Base-by-base conservation (phyloP, 192 early-diverging fungal species). In the Coemansia sp. region DNA sequence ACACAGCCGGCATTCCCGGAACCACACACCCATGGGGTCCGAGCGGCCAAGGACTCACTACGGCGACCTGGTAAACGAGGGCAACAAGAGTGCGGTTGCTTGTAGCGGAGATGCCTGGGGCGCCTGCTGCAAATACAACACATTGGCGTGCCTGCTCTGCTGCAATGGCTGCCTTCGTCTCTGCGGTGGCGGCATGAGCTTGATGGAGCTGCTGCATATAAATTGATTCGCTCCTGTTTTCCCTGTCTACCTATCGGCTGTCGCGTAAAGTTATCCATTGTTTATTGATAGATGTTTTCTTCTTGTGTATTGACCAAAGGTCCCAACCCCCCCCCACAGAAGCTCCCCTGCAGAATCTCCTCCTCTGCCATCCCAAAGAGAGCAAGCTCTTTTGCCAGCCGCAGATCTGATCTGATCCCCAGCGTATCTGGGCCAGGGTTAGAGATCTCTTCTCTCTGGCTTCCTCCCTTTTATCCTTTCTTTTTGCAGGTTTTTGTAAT, bases 101-200 rank as follows among this genome's bases (percentile, higher is more conserved):
- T 72, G 68, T 38, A 51, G 68, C 30, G 62, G 68, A 7, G 57
- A 48, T 16, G 56, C 62, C 26, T 72, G 68, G 28, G 33, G 49
- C n/a, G 61, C 61, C 17, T 72, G 68, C 49, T 72, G 68, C 49
- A 65, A 65, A 42, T 72, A 72, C 42, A 65, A 72, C 50, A 41
- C 52, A 9, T 16, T 72, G 20, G 68, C 51, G 6, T 72, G 61
- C 20, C 39, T 63, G 18, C 40, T 65, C 35, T 65, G 68, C 50
- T 72, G 62, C 32, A 72, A 72, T 25, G 68, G 68, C 19, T 72
- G 68, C 39, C 28, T 72, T 49, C 56, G 62, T 0, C 38, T 64
- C 14, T 72, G 61, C 17, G 68, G 68, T 25, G 32, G 57, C 38
- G 68, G 68, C 2, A 52, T 64, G 48, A 72, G 62, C 36, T 48